Percentiles rank a stretch among this genome's conserved stretches.
phyloP scores from a whole-genome alignment of 257 asterid genomes.

The Solanum ossicruentum region DNA sequence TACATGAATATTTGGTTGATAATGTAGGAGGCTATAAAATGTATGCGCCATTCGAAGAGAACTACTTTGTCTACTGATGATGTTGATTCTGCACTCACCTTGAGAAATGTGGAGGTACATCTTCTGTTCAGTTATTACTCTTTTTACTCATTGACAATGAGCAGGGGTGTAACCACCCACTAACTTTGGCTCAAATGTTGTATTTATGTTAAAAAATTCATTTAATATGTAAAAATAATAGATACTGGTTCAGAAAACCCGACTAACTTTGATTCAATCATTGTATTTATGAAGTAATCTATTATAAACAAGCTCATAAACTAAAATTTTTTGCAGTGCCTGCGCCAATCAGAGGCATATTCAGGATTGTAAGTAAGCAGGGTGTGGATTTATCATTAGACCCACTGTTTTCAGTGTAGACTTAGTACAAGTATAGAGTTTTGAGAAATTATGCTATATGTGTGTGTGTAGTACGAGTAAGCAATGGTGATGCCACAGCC shows the following conservation, averaged over 20 bases:
- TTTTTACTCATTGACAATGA: neutral
- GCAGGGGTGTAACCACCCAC: neutral
- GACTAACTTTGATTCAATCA: too few species aligned
- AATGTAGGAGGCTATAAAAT: slow-evolving; percentile 84
- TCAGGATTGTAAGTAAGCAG: neutral
- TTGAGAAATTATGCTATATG: neutral
- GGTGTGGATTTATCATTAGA: neutral
- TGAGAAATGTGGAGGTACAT: slow-evolving; percentile 84
- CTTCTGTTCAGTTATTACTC: neutral
- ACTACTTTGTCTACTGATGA: slow-evolving; percentile 80
- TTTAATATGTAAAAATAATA: neutral
- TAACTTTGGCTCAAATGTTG: neutral
- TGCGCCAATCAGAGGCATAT: neutral
- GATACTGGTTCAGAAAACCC: too few species aligned
- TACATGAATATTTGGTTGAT: neutral
- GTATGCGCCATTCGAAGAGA: slow-evolving; percentile 96
- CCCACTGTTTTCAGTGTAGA: neutral
- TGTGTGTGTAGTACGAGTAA: neutral
- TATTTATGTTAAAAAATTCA: neutral
- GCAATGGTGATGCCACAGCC: neutral
- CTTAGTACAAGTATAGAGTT: neutral
- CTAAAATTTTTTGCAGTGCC: neutral
- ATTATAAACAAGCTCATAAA: neutral
- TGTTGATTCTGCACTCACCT: slow-evolving; percentile 86
- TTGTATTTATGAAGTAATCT: too few species aligned